These are phyloP conservation scores for Capsella rubella DNA, from an alignment of 441 rosid genomes.

Conservation along the genomic window DNA sequence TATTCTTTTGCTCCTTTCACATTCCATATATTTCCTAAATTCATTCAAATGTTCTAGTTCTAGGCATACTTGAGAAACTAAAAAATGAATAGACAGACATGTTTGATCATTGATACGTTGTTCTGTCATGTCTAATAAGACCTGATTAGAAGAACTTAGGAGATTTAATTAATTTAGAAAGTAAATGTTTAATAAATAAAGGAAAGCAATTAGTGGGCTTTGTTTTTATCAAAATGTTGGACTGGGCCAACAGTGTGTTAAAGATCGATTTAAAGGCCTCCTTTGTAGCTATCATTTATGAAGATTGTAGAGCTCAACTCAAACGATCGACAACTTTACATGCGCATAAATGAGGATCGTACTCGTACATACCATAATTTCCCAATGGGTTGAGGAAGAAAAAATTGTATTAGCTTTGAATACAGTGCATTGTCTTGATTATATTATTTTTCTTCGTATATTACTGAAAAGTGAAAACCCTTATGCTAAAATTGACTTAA, in stretches of 20 bases:
- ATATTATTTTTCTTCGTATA: neutral
- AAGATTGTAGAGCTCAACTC: neutral
- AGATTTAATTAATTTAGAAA: neutral
- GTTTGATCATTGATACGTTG: no score
- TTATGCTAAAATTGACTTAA: neutral
- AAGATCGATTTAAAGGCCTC: constrained; percentile 7
- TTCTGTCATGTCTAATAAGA: neutral
- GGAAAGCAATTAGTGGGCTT: constrained; percentile 18
- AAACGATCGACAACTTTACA: neutral
- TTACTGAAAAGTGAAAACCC: neutral
- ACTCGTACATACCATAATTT: neutral
- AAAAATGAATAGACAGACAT: no score
- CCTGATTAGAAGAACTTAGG: neutral
- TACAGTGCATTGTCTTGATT: neutral
- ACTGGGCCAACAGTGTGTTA: constrained; percentile 24
- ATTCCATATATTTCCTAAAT: neutral
- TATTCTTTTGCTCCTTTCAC: neutral
- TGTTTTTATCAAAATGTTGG: neutral
- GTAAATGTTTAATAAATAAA: neutral
- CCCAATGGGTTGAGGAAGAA: neutral
- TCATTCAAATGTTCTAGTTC: no score
- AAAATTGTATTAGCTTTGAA: neutral
- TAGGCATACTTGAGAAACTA: no score
- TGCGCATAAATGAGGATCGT: constrained; percentile 12
- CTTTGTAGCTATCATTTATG: constrained; percentile 16